These are phyloP conservation scores for Acanthamoeba lenticulata DNA, from an alignment of 208 protist genomes.

Conservation along the genomic window DNA sequence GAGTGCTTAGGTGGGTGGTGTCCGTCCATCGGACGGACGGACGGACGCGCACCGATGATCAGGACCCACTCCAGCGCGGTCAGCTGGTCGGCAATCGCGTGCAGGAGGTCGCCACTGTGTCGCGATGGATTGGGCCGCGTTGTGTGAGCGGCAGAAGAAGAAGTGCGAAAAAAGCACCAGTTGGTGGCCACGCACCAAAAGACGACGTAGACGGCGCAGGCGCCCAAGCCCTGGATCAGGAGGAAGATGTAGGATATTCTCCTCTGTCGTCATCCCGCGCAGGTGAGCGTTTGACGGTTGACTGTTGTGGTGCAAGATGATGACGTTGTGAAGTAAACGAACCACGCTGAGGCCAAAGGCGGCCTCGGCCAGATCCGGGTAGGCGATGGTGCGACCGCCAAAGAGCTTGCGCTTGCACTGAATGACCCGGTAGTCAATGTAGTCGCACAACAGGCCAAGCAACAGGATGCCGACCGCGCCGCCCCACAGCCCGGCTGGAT, in stretches of 20 bases:
- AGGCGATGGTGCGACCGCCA: neutral
- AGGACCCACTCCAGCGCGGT: conserved; percentile 24
- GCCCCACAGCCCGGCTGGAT: conserved; percentile 8
- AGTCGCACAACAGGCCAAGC: conserved; percentile 25
- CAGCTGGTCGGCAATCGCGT: neutral
- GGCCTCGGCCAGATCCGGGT: neutral
- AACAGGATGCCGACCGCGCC: conserved; percentile 36
- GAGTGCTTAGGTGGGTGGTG: neutral
- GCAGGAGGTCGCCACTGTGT: neutral
- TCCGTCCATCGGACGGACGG: neutral
- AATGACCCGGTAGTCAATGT: conserved; percentile 63
- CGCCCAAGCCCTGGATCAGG: neutral
- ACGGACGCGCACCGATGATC: neutral
- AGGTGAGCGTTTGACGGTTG: too few relatives aligned
- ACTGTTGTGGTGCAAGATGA: neutral
- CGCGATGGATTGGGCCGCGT: neutral
- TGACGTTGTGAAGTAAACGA: neutral
- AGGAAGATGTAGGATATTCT: neutral
- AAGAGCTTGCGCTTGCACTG: conserved; percentile 61
- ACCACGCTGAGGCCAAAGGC: neutral
- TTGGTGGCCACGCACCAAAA: neutral
- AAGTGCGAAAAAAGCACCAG: neutral
- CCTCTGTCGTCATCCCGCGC: neutral
- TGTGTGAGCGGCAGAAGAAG: neutral
- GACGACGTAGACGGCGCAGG: conserved; percentile 15